Evolutionary conservation across 108 stramenopile species (phyloP).

Genomic region (Seminavis robusta): DNA sequence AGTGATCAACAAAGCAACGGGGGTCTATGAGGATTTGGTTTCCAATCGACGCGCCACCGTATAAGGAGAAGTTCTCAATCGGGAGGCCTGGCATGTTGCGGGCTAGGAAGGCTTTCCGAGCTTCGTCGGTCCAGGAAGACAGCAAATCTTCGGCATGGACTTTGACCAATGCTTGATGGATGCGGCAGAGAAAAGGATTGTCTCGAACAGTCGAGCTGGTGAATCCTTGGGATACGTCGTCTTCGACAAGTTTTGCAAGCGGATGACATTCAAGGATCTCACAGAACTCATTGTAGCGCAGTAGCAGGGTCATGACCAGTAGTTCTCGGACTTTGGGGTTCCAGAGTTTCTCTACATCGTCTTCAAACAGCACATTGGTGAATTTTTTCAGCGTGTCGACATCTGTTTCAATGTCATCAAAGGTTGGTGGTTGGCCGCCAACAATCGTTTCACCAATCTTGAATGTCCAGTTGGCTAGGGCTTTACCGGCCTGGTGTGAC

Average conservation of each 20-base stretch:
- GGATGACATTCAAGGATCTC: not conserved
- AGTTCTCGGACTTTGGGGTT: slow-evolving; percentile 1
- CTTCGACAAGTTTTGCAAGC: not conserved
- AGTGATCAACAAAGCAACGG: not conserved
- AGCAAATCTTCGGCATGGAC: not conserved
- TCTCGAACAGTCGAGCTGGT: not conserved
- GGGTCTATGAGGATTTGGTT: not conserved
- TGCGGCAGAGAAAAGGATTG: not conserved
- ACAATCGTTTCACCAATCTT: not conserved
- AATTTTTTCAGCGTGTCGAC: not conserved
- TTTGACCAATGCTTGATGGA: not conserved
- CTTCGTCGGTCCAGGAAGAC: not conserved
- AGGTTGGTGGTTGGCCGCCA: slow-evolving; percentile 3
- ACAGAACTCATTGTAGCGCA: not conserved
- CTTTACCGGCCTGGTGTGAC: slow-evolving; percentile 1
- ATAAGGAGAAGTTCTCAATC: not conserved
- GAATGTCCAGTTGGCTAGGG: not conserved
- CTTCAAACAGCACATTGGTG: not conserved
- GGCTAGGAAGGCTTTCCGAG: not conserved
- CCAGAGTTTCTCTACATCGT: not conserved
- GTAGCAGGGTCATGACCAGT: slow-evolving; percentile 1
- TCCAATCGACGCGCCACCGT: not conserved
- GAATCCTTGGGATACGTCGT: not conserved
- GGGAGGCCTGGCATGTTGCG: not conserved
- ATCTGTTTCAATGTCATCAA: not conserved